Base-by-base conservation (phyloP, 306 rosid species). In the Dalbergia cochinchinensis region DNA sequence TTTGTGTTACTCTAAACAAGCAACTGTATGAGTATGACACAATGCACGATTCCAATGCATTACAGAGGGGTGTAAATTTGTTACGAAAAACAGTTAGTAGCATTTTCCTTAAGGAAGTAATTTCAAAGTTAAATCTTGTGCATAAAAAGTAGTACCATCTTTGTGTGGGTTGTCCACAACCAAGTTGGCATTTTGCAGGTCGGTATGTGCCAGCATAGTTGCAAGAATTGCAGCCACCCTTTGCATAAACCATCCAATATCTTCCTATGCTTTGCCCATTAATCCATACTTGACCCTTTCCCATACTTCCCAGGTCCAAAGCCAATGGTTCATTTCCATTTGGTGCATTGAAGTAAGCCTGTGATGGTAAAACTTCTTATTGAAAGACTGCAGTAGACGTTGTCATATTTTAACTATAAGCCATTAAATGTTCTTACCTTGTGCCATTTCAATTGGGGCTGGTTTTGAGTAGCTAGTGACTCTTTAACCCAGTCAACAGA, bases 201-300 rank as follows among this genome's bases (percentile, higher is more conserved):
- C 98, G 76, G 86, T 53, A 96, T 13, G 99, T 85, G 69, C 97
- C 97, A 5, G 93, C 42, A 65, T 96, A 96, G 81, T 79, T 80
- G 66, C 98, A 95, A 55, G 86, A 35, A 60, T 62, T 76, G 76
- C 99, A 95, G 83, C 83, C 70, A 47, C 97, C 98, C 20, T 93
- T 89, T 54, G 98, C 99, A 81, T 86, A 95, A 78, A 83, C 87
- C 91, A 86, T 88, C 99, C 99, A 95, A 77, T 95, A 95, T 81
- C 99, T 89, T 80, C 99, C 99, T 44, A 95, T 91, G 80, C 97
- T 93, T 55, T 91, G 91, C 20, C 99, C 99, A 75, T 96, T 96
- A 90, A 96, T 88, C 99, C 99, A 96, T 20, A 86, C 94, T 88
- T 96, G 99, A 78, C 99, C 99, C 71, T 93, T 96, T 78, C 97